These are phyloP conservation scores for Candida ipomoeae DNA, from an alignment of 805 yeast species.

Conservation along the genomic window DNA sequence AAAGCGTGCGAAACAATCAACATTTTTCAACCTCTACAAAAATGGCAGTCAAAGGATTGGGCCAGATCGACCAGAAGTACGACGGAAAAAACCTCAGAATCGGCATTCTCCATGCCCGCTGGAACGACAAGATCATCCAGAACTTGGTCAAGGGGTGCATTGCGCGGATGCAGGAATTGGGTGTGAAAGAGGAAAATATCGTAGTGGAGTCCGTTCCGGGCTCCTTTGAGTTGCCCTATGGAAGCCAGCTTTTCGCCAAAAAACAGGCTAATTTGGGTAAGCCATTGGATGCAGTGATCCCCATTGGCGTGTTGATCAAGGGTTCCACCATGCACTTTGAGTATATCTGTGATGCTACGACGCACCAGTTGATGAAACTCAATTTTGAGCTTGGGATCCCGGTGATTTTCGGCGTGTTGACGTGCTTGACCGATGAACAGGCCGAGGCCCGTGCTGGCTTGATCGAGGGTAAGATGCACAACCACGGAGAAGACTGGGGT, in stretches of 20 bases:
- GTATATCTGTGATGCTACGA: constrained; percentile 87
- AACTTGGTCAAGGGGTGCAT: constrained; percentile 78
- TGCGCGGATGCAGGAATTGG: constrained; percentile 52
- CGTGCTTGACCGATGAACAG: constrained; percentile 91
- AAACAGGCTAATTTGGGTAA: constrained; percentile 39
- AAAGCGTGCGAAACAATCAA: too few species aligned
- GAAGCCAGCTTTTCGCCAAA: constrained; percentile 51
- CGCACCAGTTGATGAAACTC: constrained; percentile 78
- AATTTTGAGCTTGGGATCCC: constrained; percentile 71
- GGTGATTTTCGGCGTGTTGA: constrained; percentile 88
- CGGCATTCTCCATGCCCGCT: constrained; percentile 93
- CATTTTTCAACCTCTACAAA: neutral
- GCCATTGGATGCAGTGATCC: constrained; percentile 78
- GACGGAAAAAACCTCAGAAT: constrained; percentile 66
- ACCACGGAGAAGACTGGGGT: constrained; percentile 99
- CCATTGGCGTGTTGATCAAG: constrained; percentile 92
- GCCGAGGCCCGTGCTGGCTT: constrained; percentile 92
- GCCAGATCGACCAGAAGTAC: constrained; percentile 62
- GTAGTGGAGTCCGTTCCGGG: constrained; percentile 88
- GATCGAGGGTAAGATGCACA: constrained; percentile 69
- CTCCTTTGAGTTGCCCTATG: constrained; percentile 88
- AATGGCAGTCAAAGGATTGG: constrained; percentile 83
- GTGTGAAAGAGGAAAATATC: constrained; percentile 75
- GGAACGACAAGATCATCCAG: constrained; percentile 79
- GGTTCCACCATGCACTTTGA: constrained; percentile 98